phyloP scores from a whole-genome alignment of 1,284 basidiomycete species.

The Ceratobasidium sp. region DNA sequence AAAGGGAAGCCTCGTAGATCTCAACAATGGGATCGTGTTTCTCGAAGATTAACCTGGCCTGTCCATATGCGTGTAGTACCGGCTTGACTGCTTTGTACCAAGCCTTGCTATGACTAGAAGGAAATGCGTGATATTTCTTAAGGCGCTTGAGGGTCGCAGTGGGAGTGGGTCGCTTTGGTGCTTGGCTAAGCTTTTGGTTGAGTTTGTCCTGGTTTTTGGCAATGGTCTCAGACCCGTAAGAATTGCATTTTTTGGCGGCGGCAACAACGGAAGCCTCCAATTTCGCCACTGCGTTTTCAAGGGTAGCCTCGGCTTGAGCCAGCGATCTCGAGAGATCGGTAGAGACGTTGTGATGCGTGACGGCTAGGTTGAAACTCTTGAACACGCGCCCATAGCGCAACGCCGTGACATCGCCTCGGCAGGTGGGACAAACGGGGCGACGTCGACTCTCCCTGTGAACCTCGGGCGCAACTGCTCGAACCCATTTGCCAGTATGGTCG shows the following conservation, averaged over 20 bases:
- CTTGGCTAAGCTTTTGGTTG: too few relatives aligned
- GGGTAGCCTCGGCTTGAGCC: neutral
- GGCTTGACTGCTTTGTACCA: slow-evolving; percentile 60
- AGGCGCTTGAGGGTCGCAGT: too few relatives aligned
- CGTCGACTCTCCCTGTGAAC: slow-evolving; percentile 18
- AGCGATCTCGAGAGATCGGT: slow-evolving; percentile 13
- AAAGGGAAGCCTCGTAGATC: slow-evolving; percentile 69
- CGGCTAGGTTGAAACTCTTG: slow-evolving; percentile 73
- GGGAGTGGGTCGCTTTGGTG: too few relatives aligned
- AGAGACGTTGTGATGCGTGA: slow-evolving; percentile 73
- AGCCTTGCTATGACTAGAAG: slow-evolving; percentile 22
- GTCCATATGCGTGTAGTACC: slow-evolving; percentile 57
- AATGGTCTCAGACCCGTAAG: too few relatives aligned
- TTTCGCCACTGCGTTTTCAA: neutral
- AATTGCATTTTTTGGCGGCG: neutral
- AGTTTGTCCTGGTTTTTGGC: too few relatives aligned
- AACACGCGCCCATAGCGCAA: slow-evolving; percentile 71
- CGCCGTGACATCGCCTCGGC: slow-evolving; percentile 65
- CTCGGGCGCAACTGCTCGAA: slow-evolving; percentile 36
- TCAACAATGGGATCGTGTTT: slow-evolving; percentile 65
- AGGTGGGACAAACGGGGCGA: slow-evolving; percentile 70
- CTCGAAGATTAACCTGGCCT: slow-evolving; percentile 58
- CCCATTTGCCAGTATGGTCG: slow-evolving; percentile 59
- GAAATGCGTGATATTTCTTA: too few relatives aligned
- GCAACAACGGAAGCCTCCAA: neutral